Evolutionary conservation across 2,329 filamentous ascomycete species (phyloP).

Genomic region (Madurella mycetomatis): DNA sequence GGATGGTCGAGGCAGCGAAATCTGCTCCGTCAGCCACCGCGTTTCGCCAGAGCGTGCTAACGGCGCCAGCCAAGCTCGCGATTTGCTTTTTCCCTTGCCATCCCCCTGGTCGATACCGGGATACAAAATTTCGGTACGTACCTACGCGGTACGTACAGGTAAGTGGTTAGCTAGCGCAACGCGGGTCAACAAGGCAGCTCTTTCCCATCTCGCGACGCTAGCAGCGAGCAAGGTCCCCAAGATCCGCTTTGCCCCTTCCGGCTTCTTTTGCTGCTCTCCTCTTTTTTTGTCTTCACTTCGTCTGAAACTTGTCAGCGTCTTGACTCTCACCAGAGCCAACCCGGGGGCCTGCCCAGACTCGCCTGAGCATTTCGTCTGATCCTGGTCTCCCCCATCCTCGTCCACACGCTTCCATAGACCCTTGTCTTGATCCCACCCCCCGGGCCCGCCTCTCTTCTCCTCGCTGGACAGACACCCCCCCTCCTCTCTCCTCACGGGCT

Average conservation of each 20-base stretch:
- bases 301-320: too few species aligned
- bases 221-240: too few species aligned
- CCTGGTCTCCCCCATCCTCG: too few species aligned
- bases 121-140: constrained; percentile 7
- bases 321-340: too few species aligned
- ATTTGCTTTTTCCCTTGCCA: constrained; percentile 9
- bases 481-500: constrained; percentile 26
- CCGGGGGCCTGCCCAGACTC: too few species aligned
- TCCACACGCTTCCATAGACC: not conserved
- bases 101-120: constrained; percentile 4
- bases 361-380: too few species aligned
- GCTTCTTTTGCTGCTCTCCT: too few species aligned
- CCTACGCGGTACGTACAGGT: not conserved
- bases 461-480: constrained; percentile 13
- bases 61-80: constrained; percentile 9
- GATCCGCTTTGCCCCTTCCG: too few species aligned
- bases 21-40: constrained; percentile 12
- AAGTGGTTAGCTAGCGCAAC: not conserved
- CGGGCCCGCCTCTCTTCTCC: not conserved
- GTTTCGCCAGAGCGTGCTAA: constrained; percentile 13
- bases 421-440: not conserved
- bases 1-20: not conserved
- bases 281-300: too few species aligned
- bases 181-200: not conserved
- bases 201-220: not conserved